phyloP scores from a whole-genome alignment of 2,329 filamentous ascomycete genomes.

The Ophiostoma tasmaniense region DNA sequence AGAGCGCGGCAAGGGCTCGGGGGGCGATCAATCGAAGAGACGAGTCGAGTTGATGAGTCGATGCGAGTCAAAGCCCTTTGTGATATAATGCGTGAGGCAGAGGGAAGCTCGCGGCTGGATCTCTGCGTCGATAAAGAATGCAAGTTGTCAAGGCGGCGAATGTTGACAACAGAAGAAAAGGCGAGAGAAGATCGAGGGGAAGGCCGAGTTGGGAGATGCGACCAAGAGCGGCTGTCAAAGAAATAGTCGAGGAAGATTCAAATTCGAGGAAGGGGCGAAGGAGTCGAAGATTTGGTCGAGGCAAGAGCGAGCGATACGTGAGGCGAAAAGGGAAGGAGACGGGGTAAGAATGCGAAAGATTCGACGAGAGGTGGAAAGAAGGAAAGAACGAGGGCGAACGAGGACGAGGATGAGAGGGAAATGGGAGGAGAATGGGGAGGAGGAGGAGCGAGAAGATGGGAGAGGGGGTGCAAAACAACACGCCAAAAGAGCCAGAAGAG shows the following conservation, averaged over 20 bases:
- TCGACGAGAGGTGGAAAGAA: not conserved
- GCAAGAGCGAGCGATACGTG: not conserved
- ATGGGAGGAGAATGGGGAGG: constrained; percentile 1
- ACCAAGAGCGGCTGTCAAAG: not conserved
- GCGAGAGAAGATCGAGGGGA: not conserved
- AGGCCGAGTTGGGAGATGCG: not conserved
- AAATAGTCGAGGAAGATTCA: not conserved
- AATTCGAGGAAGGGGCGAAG: constrained; percentile 6
- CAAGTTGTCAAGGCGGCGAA: not conserved
- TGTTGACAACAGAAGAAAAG: not conserved
- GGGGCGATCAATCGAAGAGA: not conserved
- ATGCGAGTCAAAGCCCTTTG: not conserved
- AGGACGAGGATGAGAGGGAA: not conserved
- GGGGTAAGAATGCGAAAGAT: not conserved
- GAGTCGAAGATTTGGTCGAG: not conserved
- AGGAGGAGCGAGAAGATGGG: constrained; percentile 6
- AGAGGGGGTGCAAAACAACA: constrained; percentile 13
- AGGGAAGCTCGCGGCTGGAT: not conserved
- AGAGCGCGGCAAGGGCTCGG: not conserved
- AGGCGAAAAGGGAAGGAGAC: not conserved
- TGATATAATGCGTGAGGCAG: not conserved
- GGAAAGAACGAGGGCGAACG: not conserved
- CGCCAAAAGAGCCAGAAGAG: constrained; percentile 7
- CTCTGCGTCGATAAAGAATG: not conserved
- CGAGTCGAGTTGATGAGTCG: not conserved